Percentiles rank a stretch among this genome's conserved stretches.
Evolutionary conservation across 116 monocot species (phyloP).

Genomic region (Zostera marina): DNA sequence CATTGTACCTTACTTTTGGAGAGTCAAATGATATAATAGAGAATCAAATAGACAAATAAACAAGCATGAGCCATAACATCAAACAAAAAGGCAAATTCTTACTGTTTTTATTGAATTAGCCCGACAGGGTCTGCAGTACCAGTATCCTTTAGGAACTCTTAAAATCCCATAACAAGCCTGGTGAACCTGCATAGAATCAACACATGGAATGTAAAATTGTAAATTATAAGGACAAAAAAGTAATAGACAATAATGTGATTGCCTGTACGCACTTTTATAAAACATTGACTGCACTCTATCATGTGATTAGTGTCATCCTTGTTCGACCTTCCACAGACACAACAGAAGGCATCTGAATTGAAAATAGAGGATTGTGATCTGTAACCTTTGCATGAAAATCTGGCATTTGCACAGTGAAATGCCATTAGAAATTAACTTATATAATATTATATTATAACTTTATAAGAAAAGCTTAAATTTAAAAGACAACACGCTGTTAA

Average conservation of each 20-base stretch:
- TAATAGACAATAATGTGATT: constrained; percentile 1
- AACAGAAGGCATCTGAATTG: constrained; percentile 54
- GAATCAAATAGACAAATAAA: neutral
- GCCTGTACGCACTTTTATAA: constrained; percentile 43
- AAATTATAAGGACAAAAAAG: neutral
- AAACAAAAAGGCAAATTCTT: constrained; percentile 9
- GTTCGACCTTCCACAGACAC: constrained; percentile 74
- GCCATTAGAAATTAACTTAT: neutral
- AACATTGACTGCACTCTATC: constrained; percentile 56
- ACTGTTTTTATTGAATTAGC: constrained; percentile 42
- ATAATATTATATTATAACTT: no score
- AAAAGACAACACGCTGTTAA: neutral
- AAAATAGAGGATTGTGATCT: constrained; percentile 9
- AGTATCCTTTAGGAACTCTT: constrained; percentile 47
- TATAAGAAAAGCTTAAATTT: neutral
- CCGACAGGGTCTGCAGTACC: constrained; percentile 88
- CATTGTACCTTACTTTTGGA: no score
- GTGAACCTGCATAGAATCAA: constrained; percentile 43
- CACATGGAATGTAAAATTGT: neutral
- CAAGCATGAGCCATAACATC: neutral
- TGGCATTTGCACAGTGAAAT: constrained; percentile 15
- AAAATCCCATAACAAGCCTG: constrained; percentile 93
- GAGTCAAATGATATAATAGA: no score
- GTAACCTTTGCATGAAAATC: constrained; percentile 13
- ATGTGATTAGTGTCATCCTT: constrained; percentile 52